Conservation (phyloP, 139 green algal genomes). For the Haematococcus sp. region DNA sequence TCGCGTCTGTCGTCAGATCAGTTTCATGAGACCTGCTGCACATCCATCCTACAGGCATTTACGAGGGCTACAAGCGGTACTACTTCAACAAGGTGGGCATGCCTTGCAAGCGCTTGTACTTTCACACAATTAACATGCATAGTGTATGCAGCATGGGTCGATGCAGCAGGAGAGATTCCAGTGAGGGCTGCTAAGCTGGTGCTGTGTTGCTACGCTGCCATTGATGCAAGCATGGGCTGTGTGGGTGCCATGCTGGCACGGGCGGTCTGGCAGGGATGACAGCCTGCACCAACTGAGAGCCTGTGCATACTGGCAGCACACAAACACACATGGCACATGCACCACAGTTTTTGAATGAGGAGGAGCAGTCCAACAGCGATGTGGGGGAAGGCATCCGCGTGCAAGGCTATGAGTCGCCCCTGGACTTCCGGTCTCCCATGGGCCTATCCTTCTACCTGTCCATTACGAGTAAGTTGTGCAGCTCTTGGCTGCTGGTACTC, state of each 20-base stretch:
- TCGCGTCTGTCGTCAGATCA: background rate
- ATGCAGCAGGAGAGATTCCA: too few species aligned
- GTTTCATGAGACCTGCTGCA: background rate
- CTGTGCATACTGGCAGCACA: background rate
- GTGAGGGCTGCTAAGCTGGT: too few species aligned
- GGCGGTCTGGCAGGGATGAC: too few species aligned
- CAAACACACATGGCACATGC: background rate
- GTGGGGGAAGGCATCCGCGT: background rate
- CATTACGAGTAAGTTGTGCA: constrained; percentile 19
- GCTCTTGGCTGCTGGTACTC: too few species aligned
- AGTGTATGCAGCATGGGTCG: too few species aligned
- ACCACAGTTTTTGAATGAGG: background rate
- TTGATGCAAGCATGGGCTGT: too few species aligned
- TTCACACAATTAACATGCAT: too few species aligned
- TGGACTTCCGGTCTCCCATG: constrained; percentile 42
- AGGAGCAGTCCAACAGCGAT: background rate
- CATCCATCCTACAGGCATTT: background rate
- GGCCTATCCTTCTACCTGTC: constrained; percentile 42
- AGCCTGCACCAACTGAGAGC: too few species aligned
- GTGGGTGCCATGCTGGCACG: too few species aligned
- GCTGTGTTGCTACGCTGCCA: too few species aligned
- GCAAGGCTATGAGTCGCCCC: constrained; percentile 22
- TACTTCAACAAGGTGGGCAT: constrained; percentile 11
- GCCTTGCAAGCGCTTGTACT: background rate
- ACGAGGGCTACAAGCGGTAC: constrained; percentile 17